These are phyloP conservation scores for Sequoiadendron giganteum DNA, from an alignment of 75 land plant genomes.

Conservation along the genomic window DNA sequence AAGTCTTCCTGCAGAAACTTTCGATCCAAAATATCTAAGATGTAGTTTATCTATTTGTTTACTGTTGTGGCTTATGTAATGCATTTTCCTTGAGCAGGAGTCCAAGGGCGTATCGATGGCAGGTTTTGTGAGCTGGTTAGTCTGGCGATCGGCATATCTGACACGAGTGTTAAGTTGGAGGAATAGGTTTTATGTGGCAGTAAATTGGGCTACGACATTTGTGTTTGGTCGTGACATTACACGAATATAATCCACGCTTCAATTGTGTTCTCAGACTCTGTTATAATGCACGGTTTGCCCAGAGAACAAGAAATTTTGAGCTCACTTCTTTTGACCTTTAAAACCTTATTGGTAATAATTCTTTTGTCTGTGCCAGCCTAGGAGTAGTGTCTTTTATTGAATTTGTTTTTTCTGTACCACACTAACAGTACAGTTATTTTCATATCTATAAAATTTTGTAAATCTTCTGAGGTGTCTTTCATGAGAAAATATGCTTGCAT, in stretches of 20 bases:
- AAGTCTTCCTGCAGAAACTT: neutral
- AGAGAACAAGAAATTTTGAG: neutral
- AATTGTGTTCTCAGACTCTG: constrained; percentile 1
- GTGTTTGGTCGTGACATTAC: constrained; percentile 89
- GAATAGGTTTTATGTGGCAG: constrained; percentile 89
- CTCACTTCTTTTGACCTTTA: neutral
- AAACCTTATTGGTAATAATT: neutral
- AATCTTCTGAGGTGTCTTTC: neutral
- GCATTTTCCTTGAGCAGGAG: constrained; percentile 43
- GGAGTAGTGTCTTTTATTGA: neutral
- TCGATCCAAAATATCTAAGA: neutral
- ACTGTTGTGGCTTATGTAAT: neutral
- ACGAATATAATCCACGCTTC: constrained; percentile 30
- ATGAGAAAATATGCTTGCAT: neutral
- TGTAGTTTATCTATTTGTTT: neutral
- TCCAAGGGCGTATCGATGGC: constrained; percentile 75
- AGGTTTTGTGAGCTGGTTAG: constrained; percentile 84
- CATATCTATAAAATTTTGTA: neutral
- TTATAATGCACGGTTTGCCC: neutral
- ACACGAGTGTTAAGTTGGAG: constrained; percentile 96
- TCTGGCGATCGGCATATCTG: constrained; percentile 94
- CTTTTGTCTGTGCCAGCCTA: neutral
- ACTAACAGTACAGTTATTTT: neutral
- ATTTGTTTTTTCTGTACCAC: neutral
- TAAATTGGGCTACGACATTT: constrained; percentile 88